A percentile compares a stretch with the other conserved stretches of the same genome.
Conservation (phyloP, 495 filamentous ascomycete genomes). For the Ramalina peruviana region DNA sequence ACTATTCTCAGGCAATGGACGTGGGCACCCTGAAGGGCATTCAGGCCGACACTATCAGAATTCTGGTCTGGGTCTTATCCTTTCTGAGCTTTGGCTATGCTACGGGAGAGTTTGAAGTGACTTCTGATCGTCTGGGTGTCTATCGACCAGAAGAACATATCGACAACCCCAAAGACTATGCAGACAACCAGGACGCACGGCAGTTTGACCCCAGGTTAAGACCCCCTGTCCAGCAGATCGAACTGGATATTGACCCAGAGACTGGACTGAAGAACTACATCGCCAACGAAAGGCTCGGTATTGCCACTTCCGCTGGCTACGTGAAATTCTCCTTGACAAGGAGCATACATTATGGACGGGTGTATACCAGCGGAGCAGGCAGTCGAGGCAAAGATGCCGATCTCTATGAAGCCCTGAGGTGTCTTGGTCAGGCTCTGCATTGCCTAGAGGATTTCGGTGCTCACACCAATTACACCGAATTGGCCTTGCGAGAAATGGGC, state of each 20-base stretch:
- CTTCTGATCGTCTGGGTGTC: constrained; percentile 73
- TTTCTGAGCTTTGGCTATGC: constrained; percentile 70
- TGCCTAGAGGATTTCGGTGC: constrained; percentile 92
- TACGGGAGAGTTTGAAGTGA: constrained; percentile 95
- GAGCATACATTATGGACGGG: constrained; percentile 75
- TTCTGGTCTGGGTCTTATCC: constrained; percentile 40
- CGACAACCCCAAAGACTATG: constrained; percentile 79
- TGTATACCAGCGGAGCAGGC: constrained; percentile 62
- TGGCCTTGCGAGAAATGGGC: constrained; percentile 74
- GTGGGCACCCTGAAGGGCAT: constrained; percentile 81
- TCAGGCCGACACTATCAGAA: constrained; percentile 77
- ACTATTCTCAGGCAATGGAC: constrained; percentile 83
- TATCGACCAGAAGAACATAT: constrained; percentile 97
- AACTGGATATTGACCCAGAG: constrained; percentile 67
- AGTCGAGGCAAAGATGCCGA: constrained; percentile 66
- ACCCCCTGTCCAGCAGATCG: constrained; percentile 53
- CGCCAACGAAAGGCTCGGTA: constrained; percentile 69
- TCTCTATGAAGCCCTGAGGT: constrained; percentile 77
- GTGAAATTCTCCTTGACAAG: constrained; percentile 71
- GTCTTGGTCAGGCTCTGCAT: constrained; percentile 82
- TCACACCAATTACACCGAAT: constrained; percentile 88
- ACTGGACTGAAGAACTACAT: constrained; percentile 99
- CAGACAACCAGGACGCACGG: constrained; percentile 74
- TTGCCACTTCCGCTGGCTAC: constrained; percentile 85
- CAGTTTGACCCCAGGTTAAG: constrained; percentile 74